phyloP scores from a whole-genome alignment of 352 stramenopile genomes.

The Phytophthora boehmeriae region DNA sequence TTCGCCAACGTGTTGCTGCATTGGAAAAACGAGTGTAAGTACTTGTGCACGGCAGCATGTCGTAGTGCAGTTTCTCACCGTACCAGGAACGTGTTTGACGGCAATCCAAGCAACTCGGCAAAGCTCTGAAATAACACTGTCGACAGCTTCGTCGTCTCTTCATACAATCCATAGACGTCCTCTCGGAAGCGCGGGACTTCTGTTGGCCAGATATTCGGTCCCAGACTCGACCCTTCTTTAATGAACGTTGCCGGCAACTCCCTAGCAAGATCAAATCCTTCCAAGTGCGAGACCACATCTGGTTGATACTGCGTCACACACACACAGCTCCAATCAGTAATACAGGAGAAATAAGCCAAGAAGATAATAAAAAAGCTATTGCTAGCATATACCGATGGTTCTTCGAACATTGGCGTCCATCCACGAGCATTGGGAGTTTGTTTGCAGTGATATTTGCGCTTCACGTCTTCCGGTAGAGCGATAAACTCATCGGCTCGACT shows the following conservation, averaged over 20 bases:
- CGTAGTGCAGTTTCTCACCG: not conserved
- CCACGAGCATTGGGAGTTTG: slow-evolving; percentile 71
- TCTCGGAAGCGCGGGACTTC: slow-evolving; percentile 66
- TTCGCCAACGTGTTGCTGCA: slow-evolving; percentile 69
- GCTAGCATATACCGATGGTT: slow-evolving; percentile 61
- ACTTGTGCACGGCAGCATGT: not conserved
- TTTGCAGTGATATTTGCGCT: slow-evolving; percentile 82
- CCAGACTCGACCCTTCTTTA: slow-evolving; percentile 68
- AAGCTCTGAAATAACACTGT: slow-evolving; percentile 74
- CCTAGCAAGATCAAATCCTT: slow-evolving; percentile 76
- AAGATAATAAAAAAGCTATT: too few species aligned
- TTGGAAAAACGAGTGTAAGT: not conserved
- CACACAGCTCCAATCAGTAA: not conserved
- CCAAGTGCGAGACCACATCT: slow-evolving; percentile 74
- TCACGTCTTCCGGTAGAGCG: slow-evolving; percentile 59
- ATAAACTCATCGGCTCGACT: slow-evolving; percentile 71
- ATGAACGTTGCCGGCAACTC: slow-evolving; percentile 62
- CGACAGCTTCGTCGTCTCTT: slow-evolving; percentile 72
- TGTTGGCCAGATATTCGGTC: slow-evolving; percentile 75
- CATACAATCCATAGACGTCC: slow-evolving; percentile 78
- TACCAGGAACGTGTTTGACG: slow-evolving; percentile 67
- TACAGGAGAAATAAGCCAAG: not conserved
- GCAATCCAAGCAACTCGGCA: slow-evolving; percentile 78
- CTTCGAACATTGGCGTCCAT: slow-evolving; percentile 86
- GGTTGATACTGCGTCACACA: slow-evolving; percentile 62